Evolutionary conservation across 176 grass and related monocot genomes (phyloP), one percentile per base, ranked within the genome.

Genomic region (Lolium multiflorum): DNA sequence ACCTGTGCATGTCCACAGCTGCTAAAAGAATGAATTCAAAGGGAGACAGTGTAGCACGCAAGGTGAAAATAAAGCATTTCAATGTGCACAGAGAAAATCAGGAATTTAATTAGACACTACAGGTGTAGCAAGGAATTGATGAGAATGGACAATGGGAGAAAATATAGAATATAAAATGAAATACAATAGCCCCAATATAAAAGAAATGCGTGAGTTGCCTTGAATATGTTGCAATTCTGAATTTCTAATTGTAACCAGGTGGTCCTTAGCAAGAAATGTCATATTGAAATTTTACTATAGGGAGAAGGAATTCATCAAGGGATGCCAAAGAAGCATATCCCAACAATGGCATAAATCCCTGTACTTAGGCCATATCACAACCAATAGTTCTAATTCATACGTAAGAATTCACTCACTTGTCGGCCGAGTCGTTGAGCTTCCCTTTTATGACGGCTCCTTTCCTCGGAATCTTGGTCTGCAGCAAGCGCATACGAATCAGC

Each of bases 401-500:
- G 75, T 0, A 66, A 49, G 52, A 1, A 57, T 58, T n/a, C 49
- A 87, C 85, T 87, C 84, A 95, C 97, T 91, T 89, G 49, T 93
- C 94, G 71, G 85, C 87, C 17, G 57, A 49, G 39, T 93, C 94
- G 79, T 99, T 99, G 35, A 99, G 20, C 85, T 94, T 91, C 12
- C 94, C 92, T 77, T 92, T 70, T 4, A 96, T 62, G 46, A 94
- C 83, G 22, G 97, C 94, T 6, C 81, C 96, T 83, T 84, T 94
- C 83, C 96, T 93, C 11, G 97, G 89, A 85, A 86, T 74, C 80
- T 96, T 99, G 77, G 67, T 90, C 97, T 99, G 92, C 91, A 85
- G 66, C 39, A 79, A 43, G 31, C 31, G 16, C 1, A 51, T 18
- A 92, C 11, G 72, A 65, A 21, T 63, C 1, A 84, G 55, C 26